Evolutionary conservation across 352 stramenopile species (phyloP), one percentile per base, ranked within the genome.

Genomic region (Phytophthora constricta): DNA sequence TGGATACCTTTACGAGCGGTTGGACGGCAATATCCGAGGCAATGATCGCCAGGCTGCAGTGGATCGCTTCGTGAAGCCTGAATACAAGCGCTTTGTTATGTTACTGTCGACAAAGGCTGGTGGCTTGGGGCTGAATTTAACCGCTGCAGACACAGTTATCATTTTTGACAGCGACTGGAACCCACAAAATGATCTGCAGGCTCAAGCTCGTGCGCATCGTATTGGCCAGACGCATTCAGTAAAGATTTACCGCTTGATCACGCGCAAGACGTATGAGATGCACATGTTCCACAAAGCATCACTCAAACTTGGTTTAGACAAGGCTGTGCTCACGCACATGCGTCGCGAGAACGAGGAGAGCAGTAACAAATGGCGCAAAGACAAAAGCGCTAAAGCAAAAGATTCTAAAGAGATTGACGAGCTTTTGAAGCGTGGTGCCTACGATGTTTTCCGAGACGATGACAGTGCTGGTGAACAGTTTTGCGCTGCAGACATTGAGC

Each of bases 91-190:
- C 13, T 99, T 99, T 79, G 91, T 98, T 60, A 99, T 99, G 84
- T 77, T 99, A 48, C 70, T 99, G 19, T 99, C 89, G 53, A 99
- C 98, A 5, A 96, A 99, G 26, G 97, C 97, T 22, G 98, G 98
- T 52, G 98, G 98, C 34, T 80, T 97, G 51, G 93, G 93, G 16
- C 71, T 98, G n/a, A 98, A 98, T 64, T 68, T 98, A 47, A 96
- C 90, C 11, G 90, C 92, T 45, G 96, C 96, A 19, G 96, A 99
- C 74, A 99, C 96, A 3, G 97, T 97, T 33, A 98, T 99, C 69
- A 98, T 99, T 72, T 99, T 99, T 75, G 97, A 99, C 74, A 98
- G 90, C 55, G 97, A 99, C 74, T 99, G 96, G 96, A 99, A 99
- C 65, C 97, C 97, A 64, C 96, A 98, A 68, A 97, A 97, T 72